Percentiles rank a stretch among this genome's conserved stretches.
These are phyloP conservation scores for Lipomyces kockii DNA, from an alignment of 805 yeast species.

Conservation along the genomic window DNA sequence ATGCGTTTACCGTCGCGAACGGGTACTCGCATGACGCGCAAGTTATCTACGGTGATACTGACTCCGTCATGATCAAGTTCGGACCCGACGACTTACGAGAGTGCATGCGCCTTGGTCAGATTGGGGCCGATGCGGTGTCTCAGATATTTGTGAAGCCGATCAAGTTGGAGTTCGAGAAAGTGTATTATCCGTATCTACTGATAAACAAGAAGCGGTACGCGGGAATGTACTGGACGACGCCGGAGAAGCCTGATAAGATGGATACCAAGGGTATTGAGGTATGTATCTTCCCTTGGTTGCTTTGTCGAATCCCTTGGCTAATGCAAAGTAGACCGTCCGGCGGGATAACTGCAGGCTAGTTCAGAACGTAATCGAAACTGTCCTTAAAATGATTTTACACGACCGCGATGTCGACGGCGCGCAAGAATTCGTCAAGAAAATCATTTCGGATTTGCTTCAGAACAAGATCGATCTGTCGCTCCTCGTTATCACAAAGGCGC, in stretches of 20 bases:
- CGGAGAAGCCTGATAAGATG: conserved; percentile 93
- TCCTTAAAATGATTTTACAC: conserved; percentile 80
- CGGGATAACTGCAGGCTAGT: conserved; percentile 96
- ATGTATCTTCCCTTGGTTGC: not conserved
- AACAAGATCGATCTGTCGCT: conserved; percentile 92
- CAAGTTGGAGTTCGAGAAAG: conserved; percentile 94
- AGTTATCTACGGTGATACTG: conserved; percentile 98
- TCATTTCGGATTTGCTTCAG: conserved; percentile 87
- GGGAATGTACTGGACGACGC: conserved; percentile 92
- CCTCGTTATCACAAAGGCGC: conserved; percentile 89
- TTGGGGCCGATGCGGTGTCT: conserved; percentile 90
- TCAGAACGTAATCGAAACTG: conserved; percentile 91
- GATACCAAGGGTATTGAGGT: conserved; percentile 95
- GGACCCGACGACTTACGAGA: conserved; percentile 79
- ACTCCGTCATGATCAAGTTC: conserved; percentile 98
- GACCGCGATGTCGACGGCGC: conserved; percentile 88
- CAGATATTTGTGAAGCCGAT: conserved; percentile 79
- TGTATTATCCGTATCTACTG: conserved; percentile 89
- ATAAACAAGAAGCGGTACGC: conserved; percentile 97
- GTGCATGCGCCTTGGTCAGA: conserved; percentile 90
- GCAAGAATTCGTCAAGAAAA: conserved; percentile 77
- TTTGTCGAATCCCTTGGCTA: not conserved
- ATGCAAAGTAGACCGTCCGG: conserved; percentile 70
- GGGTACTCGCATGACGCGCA: conserved; percentile 85
- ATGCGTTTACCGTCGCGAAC: conserved; percentile 74